Evolutionary conservation across 768 basidiomycete species (phyloP), one percentile per base, ranked within the genome.

Genomic region (Mycena crocata): DNA sequence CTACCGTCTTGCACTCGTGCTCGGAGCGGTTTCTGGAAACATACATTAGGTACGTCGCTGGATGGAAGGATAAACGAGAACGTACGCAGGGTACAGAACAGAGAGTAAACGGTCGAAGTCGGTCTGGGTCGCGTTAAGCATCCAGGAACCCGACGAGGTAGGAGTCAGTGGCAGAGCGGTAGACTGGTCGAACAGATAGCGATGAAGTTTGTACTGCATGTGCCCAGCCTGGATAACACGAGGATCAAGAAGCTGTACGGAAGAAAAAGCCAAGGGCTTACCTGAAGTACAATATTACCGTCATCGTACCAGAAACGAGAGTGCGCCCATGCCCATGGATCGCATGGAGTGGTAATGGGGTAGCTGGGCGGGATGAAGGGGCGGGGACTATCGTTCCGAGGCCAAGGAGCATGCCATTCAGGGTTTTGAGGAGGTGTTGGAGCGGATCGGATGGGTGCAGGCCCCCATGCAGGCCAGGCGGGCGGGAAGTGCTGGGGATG

Each of bases 111-210:
- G 68, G 49, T 81, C 78, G 54, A 81, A 79, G 39, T 78, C 79
- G 32, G 66, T 72, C 82, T 84, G 81, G 14, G 83, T 83, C 50
- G n/a, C n/a, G n/a, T 86, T 74, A 3, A 70, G 61, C n/a, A 78
- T 45, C 56, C 69, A 66, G 40, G 13, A 23, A 23, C n/a, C n/a
- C n/a, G 19, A 5, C 2, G 1, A 1, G 26, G 3, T 2, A 21
- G n/a, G 1, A n/a, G n/a, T n/a, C 56, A 5, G n/a, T n/a, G n/a
- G 37, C 23, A 37, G 32, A n/a, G 34, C 50, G 17, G 9, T 42
- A 19, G 37, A 24, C 2, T 42, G 30, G 2, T 77, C 72, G 15
- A 82, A 80, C 24, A 81, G 78, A 17, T 73, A 62, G 0, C 73
- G 62, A 31, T 82, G 81, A 0, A 82, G 34, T 0, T 72, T 75